These are phyloP conservation scores for Secale cereale DNA, from an alignment of 176 grass and related monocot genomes.

Conservation along the genomic window DNA sequence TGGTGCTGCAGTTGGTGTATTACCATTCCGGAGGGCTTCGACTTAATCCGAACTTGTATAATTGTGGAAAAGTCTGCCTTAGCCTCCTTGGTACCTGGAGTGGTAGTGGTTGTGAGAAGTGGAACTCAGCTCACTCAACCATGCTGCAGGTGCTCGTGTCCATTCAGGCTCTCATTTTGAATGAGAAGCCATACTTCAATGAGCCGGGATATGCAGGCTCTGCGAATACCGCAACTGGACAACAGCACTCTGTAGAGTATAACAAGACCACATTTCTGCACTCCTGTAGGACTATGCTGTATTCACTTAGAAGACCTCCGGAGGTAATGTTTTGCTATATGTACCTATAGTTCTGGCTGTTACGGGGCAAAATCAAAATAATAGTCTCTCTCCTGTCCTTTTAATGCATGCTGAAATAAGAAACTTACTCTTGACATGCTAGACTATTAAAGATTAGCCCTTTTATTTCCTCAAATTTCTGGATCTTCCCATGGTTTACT, in stretches of 20 bases:
- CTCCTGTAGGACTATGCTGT: slow-evolving; percentile 87
- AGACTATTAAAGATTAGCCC: neutral
- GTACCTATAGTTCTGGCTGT: neutral
- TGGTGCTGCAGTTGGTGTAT: slow-evolving; percentile 50
- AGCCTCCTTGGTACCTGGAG: slow-evolving; percentile 83
- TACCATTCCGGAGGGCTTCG: slow-evolving; percentile 78
- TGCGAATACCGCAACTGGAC: slow-evolving; percentile 37
- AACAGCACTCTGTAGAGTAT: slow-evolving; percentile 38
- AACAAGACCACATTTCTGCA: slow-evolving; percentile 57
- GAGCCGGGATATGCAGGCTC: slow-evolving; percentile 48
- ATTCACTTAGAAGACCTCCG: slow-evolving; percentile 69
- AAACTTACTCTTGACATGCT: neutral
- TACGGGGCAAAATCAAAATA: neutral
- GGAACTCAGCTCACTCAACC: slow-evolving; percentile 73
- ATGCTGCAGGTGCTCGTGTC: slow-evolving; percentile 93
- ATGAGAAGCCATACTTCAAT: slow-evolving; percentile 90
- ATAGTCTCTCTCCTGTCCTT: neutral
- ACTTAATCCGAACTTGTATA: slow-evolving; percentile 84
- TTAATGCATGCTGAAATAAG: slow-evolving; percentile 2
- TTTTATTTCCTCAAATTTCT: neutral
- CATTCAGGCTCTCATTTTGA: slow-evolving; percentile 93
- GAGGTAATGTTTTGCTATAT: slow-evolving; percentile 46
- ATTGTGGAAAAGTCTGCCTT: slow-evolving; percentile 75
- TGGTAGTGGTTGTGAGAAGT: slow-evolving; percentile 74
- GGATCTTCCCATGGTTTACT: neutral